phyloP scores from a whole-genome alignment of 169 alveolate genomes.

The Besnoitia besnoiti region DNA sequence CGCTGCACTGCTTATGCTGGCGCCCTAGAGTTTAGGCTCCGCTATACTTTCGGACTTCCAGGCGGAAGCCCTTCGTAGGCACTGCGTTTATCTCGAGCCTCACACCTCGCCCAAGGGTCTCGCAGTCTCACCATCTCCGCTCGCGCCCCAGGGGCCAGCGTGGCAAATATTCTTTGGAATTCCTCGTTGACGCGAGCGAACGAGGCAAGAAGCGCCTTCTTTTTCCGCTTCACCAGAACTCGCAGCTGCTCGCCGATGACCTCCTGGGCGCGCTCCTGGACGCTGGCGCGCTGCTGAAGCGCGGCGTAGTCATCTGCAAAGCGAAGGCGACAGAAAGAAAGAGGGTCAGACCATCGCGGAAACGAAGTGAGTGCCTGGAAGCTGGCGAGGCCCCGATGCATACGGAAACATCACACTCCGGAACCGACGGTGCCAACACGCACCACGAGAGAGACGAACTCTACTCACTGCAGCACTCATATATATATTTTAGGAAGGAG shows the following conservation, averaged over 20 bases:
- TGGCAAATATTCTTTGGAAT: neutral
- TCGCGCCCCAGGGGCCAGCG: conserved; percentile 29
- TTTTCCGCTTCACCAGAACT: conserved; percentile 10
- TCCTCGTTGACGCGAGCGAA: conserved; percentile 28
- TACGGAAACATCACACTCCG: too few relatives aligned
- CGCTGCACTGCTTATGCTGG: too few relatives aligned
- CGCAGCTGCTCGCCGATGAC: conserved; percentile 38
- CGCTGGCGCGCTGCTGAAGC: neutral
- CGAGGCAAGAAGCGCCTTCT: neutral
- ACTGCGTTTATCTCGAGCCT: too few relatives aligned
- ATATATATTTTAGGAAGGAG: too few relatives aligned
- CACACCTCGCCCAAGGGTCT: too few relatives aligned
- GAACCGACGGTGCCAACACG: too few relatives aligned
- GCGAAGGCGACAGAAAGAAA: neutral
- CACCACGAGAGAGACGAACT: too few relatives aligned
- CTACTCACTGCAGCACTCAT: too few relatives aligned
- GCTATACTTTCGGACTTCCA: too few relatives aligned
- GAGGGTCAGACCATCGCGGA: neutral
- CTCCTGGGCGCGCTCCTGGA: neutral
- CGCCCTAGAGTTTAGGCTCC: too few relatives aligned
- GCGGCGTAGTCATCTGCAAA: neutral
- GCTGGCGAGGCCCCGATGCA: too few relatives aligned
- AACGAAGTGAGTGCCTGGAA: neutral
- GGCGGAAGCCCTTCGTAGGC: too few relatives aligned
- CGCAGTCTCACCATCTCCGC: conserved; percentile 32